phyloP scores from a whole-genome alignment of 352 stramenopile species.

The Phytophthora cryptogea region DNA sequence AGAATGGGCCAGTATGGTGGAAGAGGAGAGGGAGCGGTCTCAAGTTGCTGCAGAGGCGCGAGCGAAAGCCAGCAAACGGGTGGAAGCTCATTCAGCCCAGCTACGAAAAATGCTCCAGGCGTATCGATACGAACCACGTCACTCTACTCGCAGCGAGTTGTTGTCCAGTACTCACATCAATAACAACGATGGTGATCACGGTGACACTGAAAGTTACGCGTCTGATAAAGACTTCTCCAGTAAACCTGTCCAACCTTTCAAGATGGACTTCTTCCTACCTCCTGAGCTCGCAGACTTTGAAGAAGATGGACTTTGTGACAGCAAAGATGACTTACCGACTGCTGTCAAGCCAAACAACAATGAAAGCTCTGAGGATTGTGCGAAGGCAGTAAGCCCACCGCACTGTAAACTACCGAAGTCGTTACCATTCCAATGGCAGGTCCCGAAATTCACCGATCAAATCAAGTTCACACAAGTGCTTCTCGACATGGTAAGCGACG shows the following conservation, averaged over 20 bases:
- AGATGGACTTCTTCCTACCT: constrained; percentile 24
- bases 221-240: not conserved
- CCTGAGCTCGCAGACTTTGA: constrained; percentile 67
- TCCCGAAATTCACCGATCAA: constrained; percentile 23
- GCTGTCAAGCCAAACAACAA: not conserved
- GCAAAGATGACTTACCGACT: constrained; percentile 5
- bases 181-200: constrained; percentile 28
- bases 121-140: constrained; percentile 21
- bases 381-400: not conserved
- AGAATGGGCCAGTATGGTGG: constrained; percentile 52
- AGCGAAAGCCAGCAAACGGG: constrained; percentile 50
- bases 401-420: not conserved
- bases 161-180: constrained; percentile 8
- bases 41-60: constrained; percentile 50
- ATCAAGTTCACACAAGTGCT: constrained; percentile 26
- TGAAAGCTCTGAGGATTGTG: not conserved
- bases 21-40: constrained; percentile 53
- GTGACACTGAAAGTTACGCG: constrained; percentile 14
- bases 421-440: constrained; percentile 31
- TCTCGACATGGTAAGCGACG: constrained; percentile 33
- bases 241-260: constrained; percentile 7
- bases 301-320: constrained; percentile 49
- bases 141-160: constrained; percentile 9
- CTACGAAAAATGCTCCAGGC: constrained; percentile 40
- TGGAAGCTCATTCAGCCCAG: constrained; percentile 32